phyloP scores from a whole-genome alignment of 306 rosid genomes.

The Cucumis sativus region DNA sequence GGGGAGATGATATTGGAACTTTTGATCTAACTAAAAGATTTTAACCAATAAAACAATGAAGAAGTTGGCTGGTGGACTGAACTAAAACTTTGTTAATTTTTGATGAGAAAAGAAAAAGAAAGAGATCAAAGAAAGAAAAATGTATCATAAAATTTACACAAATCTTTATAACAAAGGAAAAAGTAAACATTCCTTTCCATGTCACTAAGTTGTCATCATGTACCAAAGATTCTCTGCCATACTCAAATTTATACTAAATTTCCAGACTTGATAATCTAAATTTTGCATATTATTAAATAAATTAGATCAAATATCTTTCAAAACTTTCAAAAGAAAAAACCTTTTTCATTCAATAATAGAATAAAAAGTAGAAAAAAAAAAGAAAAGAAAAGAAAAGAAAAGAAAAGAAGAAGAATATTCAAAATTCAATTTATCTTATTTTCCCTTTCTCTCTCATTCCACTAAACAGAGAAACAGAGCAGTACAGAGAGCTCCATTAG shows the following conservation, averaged over 20 bases:
- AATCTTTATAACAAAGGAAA: background rate
- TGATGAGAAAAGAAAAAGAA: too few species aligned
- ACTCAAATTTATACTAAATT: background rate
- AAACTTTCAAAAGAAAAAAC: background rate
- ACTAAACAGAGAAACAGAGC: background rate
- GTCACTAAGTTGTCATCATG: background rate
- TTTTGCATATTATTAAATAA: background rate
- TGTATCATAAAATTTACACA: background rate
- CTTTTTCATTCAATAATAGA: background rate
- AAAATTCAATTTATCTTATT: background rate
- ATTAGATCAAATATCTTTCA: background rate
- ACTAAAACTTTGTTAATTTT: too few species aligned
- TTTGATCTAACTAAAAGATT: too few species aligned
- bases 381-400: too few species aligned
- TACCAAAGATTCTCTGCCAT: background rate
- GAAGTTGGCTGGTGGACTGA: too few species aligned
- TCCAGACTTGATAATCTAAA: background rate
- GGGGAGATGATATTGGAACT: too few species aligned
- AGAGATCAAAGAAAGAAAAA: background rate
- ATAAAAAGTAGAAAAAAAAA: background rate
- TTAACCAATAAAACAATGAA: too few species aligned
- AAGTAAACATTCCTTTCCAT: background rate
- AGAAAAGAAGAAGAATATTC: background rate
- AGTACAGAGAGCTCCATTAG: background rate
- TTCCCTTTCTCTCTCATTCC: background rate